Base-by-base conservation (phyloP, 805 yeast genomes). In the Candida silvicultrix region DNA sequence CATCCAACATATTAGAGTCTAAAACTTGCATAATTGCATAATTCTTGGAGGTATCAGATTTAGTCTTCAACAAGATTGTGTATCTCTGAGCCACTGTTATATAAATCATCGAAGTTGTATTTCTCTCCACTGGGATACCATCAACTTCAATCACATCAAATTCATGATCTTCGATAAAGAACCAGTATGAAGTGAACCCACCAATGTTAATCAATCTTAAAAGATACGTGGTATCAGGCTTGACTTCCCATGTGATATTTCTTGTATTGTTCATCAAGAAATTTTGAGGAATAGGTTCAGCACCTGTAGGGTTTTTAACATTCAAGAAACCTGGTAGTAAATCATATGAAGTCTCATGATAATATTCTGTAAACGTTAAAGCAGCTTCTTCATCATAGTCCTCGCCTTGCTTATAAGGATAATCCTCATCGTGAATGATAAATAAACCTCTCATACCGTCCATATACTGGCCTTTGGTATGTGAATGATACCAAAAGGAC, bases 31-130 rank as follows among this genome's bases (percentile, higher is more conserved):
- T 81, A 62, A 89, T 77, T 43, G 94, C 87, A 62, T 71, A 89
- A 64, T 88, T 87, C 46, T 64, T 70, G n/a, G 83, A 66, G 16
- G 63, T 31, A 15, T 52, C n/a, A 81, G 70, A 21, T 60, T 55
- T 62, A 51, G 88, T 73, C 31, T 67, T 73, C 22, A 87, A 56
- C 43, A 85, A 62, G 1, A 85, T 79, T 10, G 87, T 75, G 58
- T 80, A 79, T 54, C 96, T 70, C 66, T 89, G 96, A 3, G 92
- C 96, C 6, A 83, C 89, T 0, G 89, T 78, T 29, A 80, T 31
- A 31, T 31, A 48, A 48, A 71, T 69, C 18, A 80, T 47, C 35
- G 78, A 68, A 15, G 69, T 73, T 2, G 75, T 71, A 35, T 65
- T 68, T 49, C 62, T 65, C 16, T 75, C 72, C 3, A 80, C 77